These are phyloP conservation scores for Apiospora arundinis DNA, from an alignment of 2,329 filamentous ascomycete species.

Conservation along the genomic window DNA sequence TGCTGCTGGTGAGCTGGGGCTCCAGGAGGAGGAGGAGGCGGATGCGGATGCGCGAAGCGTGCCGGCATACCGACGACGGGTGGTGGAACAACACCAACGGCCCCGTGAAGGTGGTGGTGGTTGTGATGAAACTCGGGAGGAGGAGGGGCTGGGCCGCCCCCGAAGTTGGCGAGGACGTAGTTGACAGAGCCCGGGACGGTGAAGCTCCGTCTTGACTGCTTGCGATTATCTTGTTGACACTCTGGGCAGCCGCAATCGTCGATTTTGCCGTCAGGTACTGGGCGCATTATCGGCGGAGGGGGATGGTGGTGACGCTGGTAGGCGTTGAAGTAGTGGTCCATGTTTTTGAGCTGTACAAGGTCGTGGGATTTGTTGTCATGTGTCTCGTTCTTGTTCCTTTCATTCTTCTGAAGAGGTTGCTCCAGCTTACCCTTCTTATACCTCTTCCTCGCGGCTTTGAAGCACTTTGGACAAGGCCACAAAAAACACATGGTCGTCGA, in stretches of 20 bases:
- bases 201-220: neutral
- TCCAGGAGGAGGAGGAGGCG: neutral
- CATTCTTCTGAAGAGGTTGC: neutral
- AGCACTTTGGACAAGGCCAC: conserved; percentile 10
- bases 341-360: neutral
- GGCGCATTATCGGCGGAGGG: neutral
- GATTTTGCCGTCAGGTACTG: neutral
- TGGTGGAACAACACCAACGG: neutral
- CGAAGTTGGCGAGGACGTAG: too few relatives aligned
- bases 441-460: neutral
- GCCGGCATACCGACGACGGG: too few relatives aligned
- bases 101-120: neutral
- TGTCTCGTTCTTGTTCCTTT: neutral
- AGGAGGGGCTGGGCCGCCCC: neutral
- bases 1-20: neutral
- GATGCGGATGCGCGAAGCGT: neutral
- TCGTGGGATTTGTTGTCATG: neutral
- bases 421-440: neutral
- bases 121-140: too few relatives aligned
- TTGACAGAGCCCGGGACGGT: neutral
- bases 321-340: neutral
- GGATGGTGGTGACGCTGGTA: too few relatives aligned
- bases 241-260: neutral
- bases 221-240: neutral
- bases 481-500: conserved; percentile 5